A percentile compares a stretch with the other conserved stretches of the same genome.
phyloP scores from a whole-genome alignment of 768 basidiomycete species.

The Auriscalpium microsporum region DNA sequence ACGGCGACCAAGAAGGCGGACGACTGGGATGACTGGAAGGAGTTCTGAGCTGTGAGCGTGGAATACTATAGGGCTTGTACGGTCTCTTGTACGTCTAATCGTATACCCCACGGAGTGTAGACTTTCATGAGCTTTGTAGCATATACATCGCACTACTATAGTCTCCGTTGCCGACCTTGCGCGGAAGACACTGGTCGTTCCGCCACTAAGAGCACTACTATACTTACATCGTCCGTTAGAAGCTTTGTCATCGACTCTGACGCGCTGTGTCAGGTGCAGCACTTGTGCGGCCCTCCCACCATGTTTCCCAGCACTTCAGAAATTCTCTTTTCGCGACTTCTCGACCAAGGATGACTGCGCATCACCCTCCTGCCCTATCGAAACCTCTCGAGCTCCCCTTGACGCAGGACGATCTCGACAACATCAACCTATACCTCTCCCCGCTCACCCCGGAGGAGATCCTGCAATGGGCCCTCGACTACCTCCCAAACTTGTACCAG shows the following conservation, averaged over 20 bases:
- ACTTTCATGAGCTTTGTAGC: not conserved
- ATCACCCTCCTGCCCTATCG: constrained; percentile 23
- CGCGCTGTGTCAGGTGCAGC: not conserved
- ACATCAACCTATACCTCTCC: constrained; percentile 69
- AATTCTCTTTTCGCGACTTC: not conserved
- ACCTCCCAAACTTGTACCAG: constrained; percentile 77
- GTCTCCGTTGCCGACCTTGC: too few species aligned
- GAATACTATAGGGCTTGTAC: not conserved
- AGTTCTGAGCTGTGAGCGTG: constrained; percentile 27
- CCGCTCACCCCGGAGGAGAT: constrained; percentile 75
- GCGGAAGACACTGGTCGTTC: too few species aligned
- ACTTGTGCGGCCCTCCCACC: not conserved
- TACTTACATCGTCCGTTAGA: not conserved
- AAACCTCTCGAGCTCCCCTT: constrained; percentile 51
- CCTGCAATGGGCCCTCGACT: constrained; percentile 73
- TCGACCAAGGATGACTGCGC: not conserved
- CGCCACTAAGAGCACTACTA: too few species aligned
- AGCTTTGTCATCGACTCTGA: not conserved
- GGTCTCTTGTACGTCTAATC: not conserved
- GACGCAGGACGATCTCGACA: constrained; percentile 44
- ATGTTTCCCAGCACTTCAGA: too few species aligned
- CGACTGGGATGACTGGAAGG: constrained; percentile 42
- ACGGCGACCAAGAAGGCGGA: constrained; percentile 27
- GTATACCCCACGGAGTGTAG: not conserved
- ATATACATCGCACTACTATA: not conserved